Evolutionary conservation across 2,329 filamentous ascomycete genomes (phyloP).

Genomic region (Fusarium citri): DNA sequence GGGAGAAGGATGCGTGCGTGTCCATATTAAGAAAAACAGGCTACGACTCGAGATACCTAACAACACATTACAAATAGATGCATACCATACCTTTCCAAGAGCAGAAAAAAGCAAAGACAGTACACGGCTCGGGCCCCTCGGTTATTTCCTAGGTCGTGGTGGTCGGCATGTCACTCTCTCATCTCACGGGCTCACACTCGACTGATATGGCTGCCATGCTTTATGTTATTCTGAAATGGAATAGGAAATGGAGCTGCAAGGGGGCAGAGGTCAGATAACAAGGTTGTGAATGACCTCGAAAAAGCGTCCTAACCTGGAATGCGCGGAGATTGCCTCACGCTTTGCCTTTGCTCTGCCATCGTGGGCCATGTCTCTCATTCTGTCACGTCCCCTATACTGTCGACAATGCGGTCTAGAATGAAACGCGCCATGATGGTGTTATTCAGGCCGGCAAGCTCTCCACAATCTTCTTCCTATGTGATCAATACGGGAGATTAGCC

Average conservation of each 20-base stretch:
- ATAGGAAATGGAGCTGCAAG: conserved; percentile 23
- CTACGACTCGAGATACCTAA: conserved; percentile 1
- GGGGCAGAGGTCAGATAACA: conserved; percentile 25
- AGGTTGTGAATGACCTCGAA: conserved; percentile 9
- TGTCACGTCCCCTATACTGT: conserved; percentile 24
- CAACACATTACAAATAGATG: neutral
- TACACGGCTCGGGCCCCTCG: conserved; percentile 30
- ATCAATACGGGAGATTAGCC: conserved; percentile 5
- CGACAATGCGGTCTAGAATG: conserved; percentile 27
- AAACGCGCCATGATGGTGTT: conserved; percentile 30
- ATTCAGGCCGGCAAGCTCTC: conserved; percentile 21
- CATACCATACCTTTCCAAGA: conserved; percentile 7
- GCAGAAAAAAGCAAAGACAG: conserved; percentile 27
- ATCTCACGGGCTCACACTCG: neutral
- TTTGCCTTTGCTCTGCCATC: conserved; percentile 15
- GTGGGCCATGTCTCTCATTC: conserved; percentile 28
- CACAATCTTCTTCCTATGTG: conserved; percentile 11
- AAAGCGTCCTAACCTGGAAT: conserved; percentile 22
- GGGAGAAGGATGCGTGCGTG: conserved; percentile 12
- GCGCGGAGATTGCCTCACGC: conserved; percentile 24
- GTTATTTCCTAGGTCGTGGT: conserved; percentile 11
- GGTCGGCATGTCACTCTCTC: neutral
- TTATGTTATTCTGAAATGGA: conserved; percentile 3
- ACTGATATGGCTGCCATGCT: conserved; percentile 13
- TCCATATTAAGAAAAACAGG: conserved; percentile 12